Conservation (phyloP, 2,329 filamentous ascomycete genomes). For the Verticillium alfalfae region DNA sequence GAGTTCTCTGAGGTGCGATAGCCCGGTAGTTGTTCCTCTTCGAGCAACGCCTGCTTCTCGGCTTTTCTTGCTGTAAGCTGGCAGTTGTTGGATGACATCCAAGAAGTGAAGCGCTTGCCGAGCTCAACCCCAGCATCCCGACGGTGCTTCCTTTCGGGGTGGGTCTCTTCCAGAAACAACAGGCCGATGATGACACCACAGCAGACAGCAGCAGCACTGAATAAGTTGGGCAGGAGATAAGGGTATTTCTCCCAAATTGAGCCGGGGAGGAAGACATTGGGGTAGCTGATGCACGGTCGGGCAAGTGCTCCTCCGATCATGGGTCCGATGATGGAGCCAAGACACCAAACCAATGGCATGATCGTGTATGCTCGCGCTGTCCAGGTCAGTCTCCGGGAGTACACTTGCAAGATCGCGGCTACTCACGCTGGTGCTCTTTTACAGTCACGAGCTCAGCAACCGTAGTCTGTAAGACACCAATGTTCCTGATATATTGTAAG, state of each 20-base stretch:
- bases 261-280: constrained; percentile 62
- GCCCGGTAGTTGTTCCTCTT: constrained; percentile 58
- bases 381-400: constrained; percentile 16
- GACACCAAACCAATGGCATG: constrained; percentile 97
- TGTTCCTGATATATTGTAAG: constrained; percentile 57
- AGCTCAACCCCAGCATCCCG: constrained; percentile 72
- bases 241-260: constrained; percentile 83
- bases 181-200: constrained; percentile 73
- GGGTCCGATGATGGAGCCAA: constrained; percentile 89
- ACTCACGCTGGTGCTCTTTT: constrained; percentile 85
- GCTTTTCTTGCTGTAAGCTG: constrained; percentile 28
- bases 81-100: constrained; percentile 31
- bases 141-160: constrained; percentile 71
- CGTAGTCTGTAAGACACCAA: constrained; percentile 90
- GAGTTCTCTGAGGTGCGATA: constrained; percentile 60
- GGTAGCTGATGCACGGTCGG: constrained; percentile 78
- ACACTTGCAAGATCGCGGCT: background rate
- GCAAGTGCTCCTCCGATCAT: constrained; percentile 87
- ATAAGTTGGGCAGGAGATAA: constrained; percentile 87
- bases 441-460: constrained; percentile 90
- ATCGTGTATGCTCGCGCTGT: constrained; percentile 87
- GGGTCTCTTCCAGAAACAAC: constrained; percentile 90
- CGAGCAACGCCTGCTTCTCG: constrained; percentile 60
- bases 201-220: constrained; percentile 74
- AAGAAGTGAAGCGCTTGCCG: constrained; percentile 62